Base-by-base conservation (phyloP, 306 rosid species). In the Lupinus albus region DNA sequence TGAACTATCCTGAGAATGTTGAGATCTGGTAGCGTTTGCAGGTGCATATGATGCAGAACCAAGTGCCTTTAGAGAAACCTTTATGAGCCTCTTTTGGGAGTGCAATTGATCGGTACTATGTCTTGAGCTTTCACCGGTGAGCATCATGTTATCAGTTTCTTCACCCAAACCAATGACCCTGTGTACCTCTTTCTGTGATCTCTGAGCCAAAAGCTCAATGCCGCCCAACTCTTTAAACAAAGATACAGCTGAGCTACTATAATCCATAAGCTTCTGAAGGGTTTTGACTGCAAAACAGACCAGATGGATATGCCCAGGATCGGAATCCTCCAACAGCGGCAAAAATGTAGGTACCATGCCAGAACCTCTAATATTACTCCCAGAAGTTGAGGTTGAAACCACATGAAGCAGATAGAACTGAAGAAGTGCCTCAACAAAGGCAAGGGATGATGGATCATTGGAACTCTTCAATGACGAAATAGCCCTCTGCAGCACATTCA, bases 341-440 rank as follows among this genome's bases (percentile, higher is more conserved):
- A 94, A 83, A 84, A 94, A 90, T 52, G 96, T 94, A 18, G 99
- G 96, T 70, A 94, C 96, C 99, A 94, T 90, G 78, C 99, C 96
- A 58, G 99, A 94, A 73, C 96, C 97, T 80, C 97, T 81, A 16
- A 94, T 82, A 69, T 84, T 94, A 66, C 89, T 94, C 74, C 95
- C 97, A 9, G 97, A 85, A 51, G 91, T 79, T 28, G 99, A 94
- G 17, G 96, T 86, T 49, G 97, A 94, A 78, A 90, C 96, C 53
- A 94, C 96, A 76, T 94, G 99, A 14, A 88, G 95, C 79, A 94
- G 80, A 84, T 90, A 90, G 78, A 94, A 90, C 86, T 94, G 97
- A 78, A 94, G 99, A 74, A 94, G 96, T 48, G 99, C 97, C 85
- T 94, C 97, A 61, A 94, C 96, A 86, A 94, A 94, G 56, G 97